Conservation (phyloP, 345 rosid species). For the Cardamine chenopodiifolia region DNA sequence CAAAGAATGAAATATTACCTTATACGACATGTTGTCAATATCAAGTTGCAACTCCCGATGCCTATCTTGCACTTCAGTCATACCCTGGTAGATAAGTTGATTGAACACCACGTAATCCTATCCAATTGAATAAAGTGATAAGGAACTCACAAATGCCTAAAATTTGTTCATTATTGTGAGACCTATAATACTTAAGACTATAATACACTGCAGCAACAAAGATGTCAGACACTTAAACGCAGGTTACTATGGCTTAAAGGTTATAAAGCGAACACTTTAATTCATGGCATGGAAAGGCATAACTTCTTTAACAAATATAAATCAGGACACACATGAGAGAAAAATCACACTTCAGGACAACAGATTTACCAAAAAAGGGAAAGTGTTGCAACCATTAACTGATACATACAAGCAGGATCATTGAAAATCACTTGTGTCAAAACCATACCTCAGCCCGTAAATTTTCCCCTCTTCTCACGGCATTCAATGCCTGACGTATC, state of each 20-base stretch:
- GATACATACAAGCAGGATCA: constrained; percentile 14
- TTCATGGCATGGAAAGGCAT: constrained; percentile 21
- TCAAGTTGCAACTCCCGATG: constrained; percentile 95
- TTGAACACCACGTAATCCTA: constrained; percentile 87
- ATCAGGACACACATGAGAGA: constrained; percentile 1
- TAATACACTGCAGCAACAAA: constrained; percentile 7
- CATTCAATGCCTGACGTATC: constrained; percentile 83
- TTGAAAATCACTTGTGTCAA: constrained; percentile 12
- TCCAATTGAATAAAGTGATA: not conserved
- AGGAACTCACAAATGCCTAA: not conserved
- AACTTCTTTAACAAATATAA: not conserved
- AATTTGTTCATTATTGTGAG: not conserved
- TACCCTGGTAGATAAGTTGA: constrained; percentile 67
- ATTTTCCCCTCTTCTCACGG: constrained; percentile 81
- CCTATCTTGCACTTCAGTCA: constrained; percentile 79
- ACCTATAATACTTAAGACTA: constrained; percentile 2
- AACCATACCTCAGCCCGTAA: constrained; percentile 70
- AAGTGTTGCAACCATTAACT: constrained; percentile 17
- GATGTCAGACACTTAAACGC: constrained; percentile 7
- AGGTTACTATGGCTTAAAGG: constrained; percentile 4
- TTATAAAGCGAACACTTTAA: not conserved
- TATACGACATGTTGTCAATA: constrained; percentile 96
- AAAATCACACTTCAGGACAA: constrained; percentile 12
- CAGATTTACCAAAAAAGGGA: constrained; percentile 15
- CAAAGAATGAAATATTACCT: constrained; percentile 52